Evolutionary conservation across 805 yeast species (phyloP).

Genomic region (Barnettozyma pratensis): DNA sequence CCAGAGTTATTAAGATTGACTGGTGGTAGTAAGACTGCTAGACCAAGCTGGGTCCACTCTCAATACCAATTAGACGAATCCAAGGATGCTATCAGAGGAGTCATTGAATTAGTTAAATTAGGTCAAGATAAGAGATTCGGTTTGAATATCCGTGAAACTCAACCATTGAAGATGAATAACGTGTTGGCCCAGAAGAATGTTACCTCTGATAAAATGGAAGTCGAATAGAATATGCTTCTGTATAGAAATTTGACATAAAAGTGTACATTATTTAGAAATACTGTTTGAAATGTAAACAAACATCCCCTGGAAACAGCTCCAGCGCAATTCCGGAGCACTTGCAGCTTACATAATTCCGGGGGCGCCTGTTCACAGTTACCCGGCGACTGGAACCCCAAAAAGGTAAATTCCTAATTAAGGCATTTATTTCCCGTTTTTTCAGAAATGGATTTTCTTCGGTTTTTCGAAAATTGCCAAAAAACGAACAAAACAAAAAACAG

Average conservation of each 20-base stretch:
- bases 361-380: background rate
- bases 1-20: constrained; percentile 70
- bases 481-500: background rate
- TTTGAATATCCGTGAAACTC: constrained; percentile 56
- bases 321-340: no score
- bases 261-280: no score
- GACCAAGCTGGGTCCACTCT: constrained; percentile 89
- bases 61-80: constrained; percentile 54
- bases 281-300: no score
- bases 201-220: constrained; percentile 5
- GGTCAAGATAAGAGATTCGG: constrained; percentile 69
- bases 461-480: constrained; percentile 1
- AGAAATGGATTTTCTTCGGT: background rate
- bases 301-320: no score
- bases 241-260: no score
- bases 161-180: constrained; percentile 40
- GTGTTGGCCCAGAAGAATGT: constrained; percentile 1
- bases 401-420: background rate
- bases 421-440: background rate
- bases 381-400: background rate
- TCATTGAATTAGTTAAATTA: constrained; percentile 51
- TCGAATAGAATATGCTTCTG: background rate
- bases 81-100: constrained; percentile 36
- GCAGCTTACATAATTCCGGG: background rate
- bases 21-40: constrained; percentile 66